phyloP scores from a whole-genome alignment of 257 asterid species.

The Nicotiana obtusifolia region DNA sequence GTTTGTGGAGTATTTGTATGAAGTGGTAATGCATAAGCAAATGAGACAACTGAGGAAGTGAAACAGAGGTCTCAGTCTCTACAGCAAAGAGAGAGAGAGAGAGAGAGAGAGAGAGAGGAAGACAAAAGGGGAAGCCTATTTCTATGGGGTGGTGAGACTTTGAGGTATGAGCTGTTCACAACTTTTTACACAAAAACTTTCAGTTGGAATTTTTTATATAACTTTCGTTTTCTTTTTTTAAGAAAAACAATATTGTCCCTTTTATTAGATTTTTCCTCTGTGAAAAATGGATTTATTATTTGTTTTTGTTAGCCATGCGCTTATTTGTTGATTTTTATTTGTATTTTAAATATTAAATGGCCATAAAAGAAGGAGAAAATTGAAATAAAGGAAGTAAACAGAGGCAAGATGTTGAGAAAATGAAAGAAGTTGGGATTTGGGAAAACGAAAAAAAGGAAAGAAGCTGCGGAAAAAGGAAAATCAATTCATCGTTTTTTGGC shows the following conservation, averaged over 20 bases:
- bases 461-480: background rate
- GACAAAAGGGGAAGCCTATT: slow-evolving; percentile 19
- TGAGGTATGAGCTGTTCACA: slow-evolving; percentile 29
- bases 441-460: no score
- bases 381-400: no score
- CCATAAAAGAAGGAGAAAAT: background rate
- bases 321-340: background rate
- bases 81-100: slow-evolving; percentile 18
- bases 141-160: slow-evolving; percentile 49
- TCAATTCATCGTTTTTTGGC: background rate
- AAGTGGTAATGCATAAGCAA: slow-evolving; percentile 30
- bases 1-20: background rate
- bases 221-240: no score
- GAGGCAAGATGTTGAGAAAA: no score
- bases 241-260: no score
- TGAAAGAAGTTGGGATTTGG: background rate
- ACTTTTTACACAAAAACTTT: background rate
- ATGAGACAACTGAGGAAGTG: slow-evolving; percentile 10
- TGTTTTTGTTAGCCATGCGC: no score
- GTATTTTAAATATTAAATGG: background rate
- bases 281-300: no score
- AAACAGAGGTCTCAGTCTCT: slow-evolving; percentile 27
- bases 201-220: background rate
- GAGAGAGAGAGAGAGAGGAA: slow-evolving; percentile 5
- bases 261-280: no score